These are phyloP conservation scores for Urochloa ruziziensis DNA, from an alignment of 176 grass and related monocot genomes.

Conservation along the genomic window DNA sequence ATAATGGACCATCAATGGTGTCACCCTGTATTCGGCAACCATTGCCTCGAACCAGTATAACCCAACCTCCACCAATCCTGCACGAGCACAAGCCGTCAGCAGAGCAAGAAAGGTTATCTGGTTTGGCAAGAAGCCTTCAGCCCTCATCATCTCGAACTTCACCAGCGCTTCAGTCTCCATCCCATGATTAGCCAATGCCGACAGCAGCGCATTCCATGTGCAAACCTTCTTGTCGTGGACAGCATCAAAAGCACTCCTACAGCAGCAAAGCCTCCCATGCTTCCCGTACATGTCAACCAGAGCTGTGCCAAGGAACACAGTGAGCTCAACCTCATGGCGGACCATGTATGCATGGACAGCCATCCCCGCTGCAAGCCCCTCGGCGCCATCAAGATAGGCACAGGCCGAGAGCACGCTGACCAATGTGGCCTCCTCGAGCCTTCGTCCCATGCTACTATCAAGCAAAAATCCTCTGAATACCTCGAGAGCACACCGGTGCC, in stretches of 20 bases:
- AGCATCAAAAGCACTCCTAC: conserved; percentile 34
- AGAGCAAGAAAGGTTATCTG: conserved; percentile 66
- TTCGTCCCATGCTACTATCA: conserved; percentile 8
- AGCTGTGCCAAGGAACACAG: conserved; percentile 59
- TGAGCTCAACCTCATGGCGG: conserved; percentile 32
- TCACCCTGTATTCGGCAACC: conserved; percentile 37
- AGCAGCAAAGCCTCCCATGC: conserved; percentile 48
- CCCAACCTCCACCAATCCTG: conserved; percentile 55
- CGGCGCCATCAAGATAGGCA: conserved; percentile 40
- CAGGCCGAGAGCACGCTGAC: conserved; percentile 69
- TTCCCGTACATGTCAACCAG: conserved; percentile 85
- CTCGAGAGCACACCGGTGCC: conserved; percentile 38
- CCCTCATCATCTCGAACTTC: conserved; percentile 47
- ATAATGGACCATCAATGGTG: conserved; percentile 68
- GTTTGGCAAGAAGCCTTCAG: conserved; percentile 47
- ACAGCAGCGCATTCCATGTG: conserved; percentile 66
- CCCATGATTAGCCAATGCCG: conserved; percentile 57
- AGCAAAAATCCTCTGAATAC: conserved; percentile 42
- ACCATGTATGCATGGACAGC: conserved; percentile 49
- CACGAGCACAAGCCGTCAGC: conserved; percentile 55
- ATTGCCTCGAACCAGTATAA: conserved; percentile 54
- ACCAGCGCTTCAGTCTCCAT: conserved; percentile 50
- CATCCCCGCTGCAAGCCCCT: conserved; percentile 34
- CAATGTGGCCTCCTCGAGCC: conserved; percentile 56
- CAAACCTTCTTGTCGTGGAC: conserved; percentile 41